phyloP scores from a whole-genome alignment of 192 early-diverging fungal species.

The Obelidium mucronatum region DNA sequence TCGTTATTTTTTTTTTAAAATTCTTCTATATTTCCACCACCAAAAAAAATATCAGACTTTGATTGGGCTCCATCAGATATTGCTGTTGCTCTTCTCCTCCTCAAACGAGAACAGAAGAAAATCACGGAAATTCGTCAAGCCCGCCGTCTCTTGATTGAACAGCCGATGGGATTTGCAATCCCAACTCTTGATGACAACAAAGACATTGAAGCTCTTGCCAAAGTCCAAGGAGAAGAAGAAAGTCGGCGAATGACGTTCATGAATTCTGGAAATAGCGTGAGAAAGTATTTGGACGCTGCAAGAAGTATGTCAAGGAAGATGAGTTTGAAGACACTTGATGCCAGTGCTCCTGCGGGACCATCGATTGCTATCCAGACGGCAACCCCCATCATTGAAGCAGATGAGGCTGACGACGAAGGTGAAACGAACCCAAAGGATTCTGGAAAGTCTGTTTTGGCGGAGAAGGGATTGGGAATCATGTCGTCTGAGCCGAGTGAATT shows the following conservation, averaged over 20 bases:
- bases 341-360: neutral
- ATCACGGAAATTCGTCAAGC: conserved; percentile 41
- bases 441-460: neutral
- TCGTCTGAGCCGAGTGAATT: neutral
- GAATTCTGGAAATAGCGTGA: neutral
- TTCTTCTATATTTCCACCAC: neutral
- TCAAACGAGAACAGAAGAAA: conserved; percentile 55
- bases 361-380: neutral
- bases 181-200: conserved; percentile 13
- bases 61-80: conserved; percentile 58
- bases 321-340: neutral
- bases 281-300: neutral
- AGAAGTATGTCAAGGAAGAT: neutral
- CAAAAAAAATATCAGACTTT: conserved; percentile 36
- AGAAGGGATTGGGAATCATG: neutral
- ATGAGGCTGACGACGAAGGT: neutral
- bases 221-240: conserved; percentile 28
- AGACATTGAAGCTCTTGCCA: conserved; percentile 21
- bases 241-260: conserved; percentile 12
- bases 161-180: conserved; percentile 30
- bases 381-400: neutral
- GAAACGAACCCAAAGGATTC: neutral
- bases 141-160: conserved; percentile 31
- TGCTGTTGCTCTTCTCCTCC: conserved; percentile 50
- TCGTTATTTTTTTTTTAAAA: conserved; percentile 12